Base-by-base conservation (phyloP, 116 monocot genomes). In the Trichopus zeylanicus region DNA sequence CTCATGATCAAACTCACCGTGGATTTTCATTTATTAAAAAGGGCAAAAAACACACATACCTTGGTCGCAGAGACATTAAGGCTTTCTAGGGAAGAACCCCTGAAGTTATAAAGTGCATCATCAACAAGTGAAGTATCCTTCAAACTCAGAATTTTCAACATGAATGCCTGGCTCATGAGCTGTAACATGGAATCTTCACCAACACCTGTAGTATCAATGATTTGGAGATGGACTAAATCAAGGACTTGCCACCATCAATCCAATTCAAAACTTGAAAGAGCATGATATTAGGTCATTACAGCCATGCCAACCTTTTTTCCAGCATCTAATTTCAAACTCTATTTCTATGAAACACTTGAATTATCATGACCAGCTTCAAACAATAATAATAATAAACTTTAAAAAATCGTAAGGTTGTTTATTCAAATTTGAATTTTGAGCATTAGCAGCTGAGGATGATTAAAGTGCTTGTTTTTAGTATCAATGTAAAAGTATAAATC, bases 41-140 rank as follows among this genome's bases (percentile, higher is more conserved):
- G n/a, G n/a, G n/a, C n/a, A n/a, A n/a, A n/a, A n/a, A n/a, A n/a
- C n/a, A n/a, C n/a, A n/a, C n/a, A 56, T 78, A 90, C 85, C 85
- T 70, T 68, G 57, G 89, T 90, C 34, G 79, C 81, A 63, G 89
- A 90, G 65, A 90, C 62, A 65, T 90, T 69, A 70, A 90, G 68
- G 16, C 32, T 68, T 75, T 82, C 79, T 49, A 90, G 67, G 24
- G 54, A 71, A 51, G 68, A 68, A 28, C 81, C 79, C 20, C 22
- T 67, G 48, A 81, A 82, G 34, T 58, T 67, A 55, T 16, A 74
- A 19, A 90, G 65, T 62, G 73, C 64, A 73, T 73, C 85, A 74
- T 81, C 79, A 29, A 31, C 47, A 56, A 85, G 68, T 26, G 23
- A 57, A 31, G 89, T 85, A 20, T 67, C 75, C 53, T 67, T 73